phyloP scores from a whole-genome alignment of 768 basidiomycete genomes.

The Psilocybe cubensis region DNA sequence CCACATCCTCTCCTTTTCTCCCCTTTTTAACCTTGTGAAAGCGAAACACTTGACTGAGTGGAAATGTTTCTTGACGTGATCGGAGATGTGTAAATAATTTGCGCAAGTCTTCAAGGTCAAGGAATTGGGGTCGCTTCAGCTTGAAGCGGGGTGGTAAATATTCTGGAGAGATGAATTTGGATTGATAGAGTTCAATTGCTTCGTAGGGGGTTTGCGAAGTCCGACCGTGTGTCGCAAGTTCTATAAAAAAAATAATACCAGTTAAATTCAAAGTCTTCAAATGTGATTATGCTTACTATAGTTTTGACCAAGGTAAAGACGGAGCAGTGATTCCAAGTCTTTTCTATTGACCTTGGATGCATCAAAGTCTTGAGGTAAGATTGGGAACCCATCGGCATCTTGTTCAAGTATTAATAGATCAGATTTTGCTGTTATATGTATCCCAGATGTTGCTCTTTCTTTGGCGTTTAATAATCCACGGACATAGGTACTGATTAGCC shows the following conservation, averaged over 20 bases:
- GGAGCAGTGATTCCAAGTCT: neutral
- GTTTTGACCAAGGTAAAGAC: neutral
- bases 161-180: neutral
- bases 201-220: neutral
- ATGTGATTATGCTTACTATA: neutral
- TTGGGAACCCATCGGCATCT: neutral
- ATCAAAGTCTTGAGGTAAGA: too few species aligned
- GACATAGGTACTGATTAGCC: too few species aligned
- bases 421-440: neutral
- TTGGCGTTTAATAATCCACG: too few species aligned
- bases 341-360: too few species aligned
- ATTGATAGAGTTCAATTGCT: neutral
- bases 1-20: neutral
- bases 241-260: neutral
- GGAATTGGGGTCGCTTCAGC: neutral
- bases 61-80: neutral
- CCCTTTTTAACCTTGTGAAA: neutral
- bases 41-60: neutral
- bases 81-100: neutral
- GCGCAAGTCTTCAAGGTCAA: neutral
- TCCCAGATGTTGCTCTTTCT: too few species aligned
- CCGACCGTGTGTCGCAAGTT: neutral
- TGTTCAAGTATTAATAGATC: neutral
- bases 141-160: neutral
- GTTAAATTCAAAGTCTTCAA: too few species aligned